Evolutionary conservation across 73 alveolate species (phyloP).

Genomic region (Paramecium sonneborni): DNA sequence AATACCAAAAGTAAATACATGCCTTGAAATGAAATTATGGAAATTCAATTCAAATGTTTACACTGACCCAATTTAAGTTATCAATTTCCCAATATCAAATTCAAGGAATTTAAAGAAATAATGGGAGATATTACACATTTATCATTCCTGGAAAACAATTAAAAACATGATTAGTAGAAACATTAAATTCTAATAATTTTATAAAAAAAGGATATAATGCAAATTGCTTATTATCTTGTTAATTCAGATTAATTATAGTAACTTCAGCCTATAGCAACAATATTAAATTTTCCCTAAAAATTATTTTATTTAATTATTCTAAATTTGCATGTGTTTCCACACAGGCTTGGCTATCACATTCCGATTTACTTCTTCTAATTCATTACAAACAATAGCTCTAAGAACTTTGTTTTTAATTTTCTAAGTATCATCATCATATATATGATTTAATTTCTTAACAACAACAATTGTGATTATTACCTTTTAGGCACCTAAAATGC

Average conservation of each 20-base stretch:
- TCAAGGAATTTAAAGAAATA: no score
- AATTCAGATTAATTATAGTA: neutral
- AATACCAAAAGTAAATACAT: no score
- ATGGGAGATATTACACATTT: no score
- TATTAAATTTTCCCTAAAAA: constrained; percentile 54
- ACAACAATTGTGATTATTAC: neutral
- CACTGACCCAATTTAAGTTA: no score
- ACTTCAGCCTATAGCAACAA: constrained; percentile 49
- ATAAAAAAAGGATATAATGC: no score
- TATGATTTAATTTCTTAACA: neutral
- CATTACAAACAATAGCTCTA: constrained; percentile 47
- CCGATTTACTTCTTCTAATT: constrained; percentile 33
- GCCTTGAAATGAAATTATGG: no score
- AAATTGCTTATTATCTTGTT: no score
- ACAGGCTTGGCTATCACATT: constrained; percentile 15
- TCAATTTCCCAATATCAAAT: no score
- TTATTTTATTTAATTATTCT: constrained; percentile 18
- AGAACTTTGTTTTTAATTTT: neutral
- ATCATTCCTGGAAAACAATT: no score
- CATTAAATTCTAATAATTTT: no score
- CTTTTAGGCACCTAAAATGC: constrained; percentile 48
- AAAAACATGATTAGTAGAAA: no score
- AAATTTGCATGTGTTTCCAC: constrained; percentile 21
- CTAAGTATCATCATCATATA: neutral
- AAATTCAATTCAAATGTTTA: no score